Evolutionary conservation across 805 yeast genomes (phyloP).

Genomic region (Yarrowia divulgata): DNA sequence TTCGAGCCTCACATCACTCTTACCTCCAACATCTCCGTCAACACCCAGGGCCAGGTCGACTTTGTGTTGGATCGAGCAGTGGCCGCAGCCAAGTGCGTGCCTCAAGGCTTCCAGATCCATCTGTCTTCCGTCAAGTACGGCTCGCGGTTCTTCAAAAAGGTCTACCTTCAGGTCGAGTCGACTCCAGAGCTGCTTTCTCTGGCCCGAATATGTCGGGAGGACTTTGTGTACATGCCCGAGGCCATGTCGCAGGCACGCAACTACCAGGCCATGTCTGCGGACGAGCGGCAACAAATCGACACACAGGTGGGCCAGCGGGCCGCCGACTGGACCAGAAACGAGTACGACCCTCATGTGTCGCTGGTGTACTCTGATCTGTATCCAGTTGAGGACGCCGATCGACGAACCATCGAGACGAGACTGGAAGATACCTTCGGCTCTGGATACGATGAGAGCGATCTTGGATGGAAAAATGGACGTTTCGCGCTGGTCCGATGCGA

Average conservation of each 20-base stretch:
- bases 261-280: constrained; percentile 46
- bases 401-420: constrained; percentile 68
- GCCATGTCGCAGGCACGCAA: constrained; percentile 42
- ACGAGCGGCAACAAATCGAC: constrained; percentile 44
- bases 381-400: constrained; percentile 71
- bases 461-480: constrained; percentile 75
- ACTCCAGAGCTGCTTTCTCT: constrained; percentile 57
- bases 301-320: constrained; percentile 57
- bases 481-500: constrained; percentile 71
- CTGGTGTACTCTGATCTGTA: constrained; percentile 69
- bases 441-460: constrained; percentile 49
- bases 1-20: constrained; percentile 83
- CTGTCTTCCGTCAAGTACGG: constrained; percentile 58
- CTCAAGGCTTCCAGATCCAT: constrained; percentile 51
- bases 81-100: constrained; percentile 61
- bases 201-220: constrained; percentile 54
- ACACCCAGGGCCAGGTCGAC: constrained; percentile 63
- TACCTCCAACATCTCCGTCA: constrained; percentile 64
- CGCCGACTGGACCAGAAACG: constrained; percentile 61
- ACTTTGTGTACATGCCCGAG: constrained; percentile 48
- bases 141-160: constrained; percentile 60
- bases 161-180: constrained; percentile 57
- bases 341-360: constrained; percentile 76
- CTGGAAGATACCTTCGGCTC: constrained; percentile 69
- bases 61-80: constrained; percentile 63